Evolutionary conservation across 148 eudicot genomes (phyloP).

Genomic region (Rhododendron griersonianum): DNA sequence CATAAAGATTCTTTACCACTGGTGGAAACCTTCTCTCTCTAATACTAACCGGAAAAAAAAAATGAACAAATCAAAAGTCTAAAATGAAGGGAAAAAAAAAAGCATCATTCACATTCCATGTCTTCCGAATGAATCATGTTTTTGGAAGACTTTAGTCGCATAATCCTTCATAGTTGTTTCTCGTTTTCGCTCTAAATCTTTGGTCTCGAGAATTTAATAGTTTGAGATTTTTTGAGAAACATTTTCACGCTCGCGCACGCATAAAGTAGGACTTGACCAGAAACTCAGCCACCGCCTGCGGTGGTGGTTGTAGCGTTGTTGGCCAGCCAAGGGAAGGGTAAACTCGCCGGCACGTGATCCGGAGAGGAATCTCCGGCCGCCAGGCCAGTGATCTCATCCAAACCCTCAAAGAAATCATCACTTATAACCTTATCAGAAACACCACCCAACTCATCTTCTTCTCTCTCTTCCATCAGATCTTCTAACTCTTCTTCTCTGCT

Average conservation of each 20-base stretch:
- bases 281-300: slow-evolving; percentile 49
- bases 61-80: slow-evolving; percentile 6
- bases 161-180: not conserved
- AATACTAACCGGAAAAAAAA: not conserved
- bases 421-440: slow-evolving; percentile 37
- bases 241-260: not conserved
- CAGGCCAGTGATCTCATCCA: slow-evolving; percentile 55
- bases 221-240: not conserved
- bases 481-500: slow-evolving; percentile 36
- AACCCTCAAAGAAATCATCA: slow-evolving; percentile 74
- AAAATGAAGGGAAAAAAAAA: slow-evolving; percentile 14
- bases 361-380: slow-evolving; percentile 36
- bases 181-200: not conserved
- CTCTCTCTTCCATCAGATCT: slow-evolving; percentile 30
- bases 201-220: not conserved
- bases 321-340: slow-evolving; percentile 35
- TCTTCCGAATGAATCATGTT: not conserved
- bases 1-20: slow-evolving; percentile 13
- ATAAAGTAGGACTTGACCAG: not conserved
- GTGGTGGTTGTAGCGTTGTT: slow-evolving; percentile 39
- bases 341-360: slow-evolving; percentile 27
- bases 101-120: slow-evolving; percentile 20
- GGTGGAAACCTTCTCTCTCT: slow-evolving; percentile 6
- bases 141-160: not conserved
- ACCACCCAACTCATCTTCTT: slow-evolving; percentile 43